Conservation (phyloP, 2,329 filamentous ascomycete species). For the Talaromyces sp. region DNA sequence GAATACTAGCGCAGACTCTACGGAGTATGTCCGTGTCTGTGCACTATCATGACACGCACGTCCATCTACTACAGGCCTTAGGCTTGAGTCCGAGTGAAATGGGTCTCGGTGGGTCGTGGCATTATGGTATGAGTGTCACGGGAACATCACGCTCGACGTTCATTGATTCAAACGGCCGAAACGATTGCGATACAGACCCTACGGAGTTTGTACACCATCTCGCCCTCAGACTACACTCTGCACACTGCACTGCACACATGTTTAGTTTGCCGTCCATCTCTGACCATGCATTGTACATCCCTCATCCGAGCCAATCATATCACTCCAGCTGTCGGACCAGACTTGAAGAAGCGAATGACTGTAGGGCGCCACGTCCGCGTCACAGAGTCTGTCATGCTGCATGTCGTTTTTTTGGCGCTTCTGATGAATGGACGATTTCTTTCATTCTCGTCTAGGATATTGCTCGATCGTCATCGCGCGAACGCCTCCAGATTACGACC, state of each 20-base stretch:
- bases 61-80: not conserved
- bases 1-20: not conserved
- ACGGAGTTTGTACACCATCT: not conserved
- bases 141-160: slow-evolving; percentile 13
- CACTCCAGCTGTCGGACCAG: not conserved
- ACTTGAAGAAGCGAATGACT: slow-evolving; percentile 7
- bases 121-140: slow-evolving; percentile 8
- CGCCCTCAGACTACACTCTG: not conserved
- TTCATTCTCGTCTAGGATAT: not conserved
- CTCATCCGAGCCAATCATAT: slow-evolving; percentile 1
- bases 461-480: slow-evolving; percentile 1
- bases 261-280: slow-evolving; percentile 5
- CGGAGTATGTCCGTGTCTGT: not conserved
- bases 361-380: slow-evolving; percentile 5
- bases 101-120: slow-evolving; percentile 4
- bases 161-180: slow-evolving; percentile 2
- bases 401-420: not conserved
- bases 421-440: not conserved
- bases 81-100: not conserved
- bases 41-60: not conserved
- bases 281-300: slow-evolving; percentile 8
- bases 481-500: not conserved
- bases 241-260: slow-evolving; percentile 4
- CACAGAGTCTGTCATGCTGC: not conserved
- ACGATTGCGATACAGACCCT: not conserved